Conservation (phyloP, 805 yeast genomes). For the Yueomyces sinensis region DNA sequence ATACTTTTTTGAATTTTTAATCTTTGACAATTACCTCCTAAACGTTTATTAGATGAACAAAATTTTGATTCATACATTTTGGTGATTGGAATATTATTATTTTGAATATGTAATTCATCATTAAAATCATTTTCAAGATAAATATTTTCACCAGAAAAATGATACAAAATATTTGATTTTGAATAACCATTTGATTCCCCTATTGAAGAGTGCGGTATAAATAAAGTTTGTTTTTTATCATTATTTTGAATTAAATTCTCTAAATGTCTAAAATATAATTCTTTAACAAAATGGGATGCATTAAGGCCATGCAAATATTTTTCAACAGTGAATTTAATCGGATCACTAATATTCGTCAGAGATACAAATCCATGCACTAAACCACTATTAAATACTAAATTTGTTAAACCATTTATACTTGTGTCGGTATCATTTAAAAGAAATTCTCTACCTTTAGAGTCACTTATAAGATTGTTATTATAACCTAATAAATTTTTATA, state of each 20-base stretch:
- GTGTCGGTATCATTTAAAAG: constrained; percentile 22
- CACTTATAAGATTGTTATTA: constrained; percentile 14
- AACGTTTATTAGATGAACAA: constrained; percentile 36
- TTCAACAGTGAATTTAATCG: constrained; percentile 34
- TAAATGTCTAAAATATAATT: constrained; percentile 48
- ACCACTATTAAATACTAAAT: constrained; percentile 34
- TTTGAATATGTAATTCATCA: no score
- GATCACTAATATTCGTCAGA: constrained; percentile 13
- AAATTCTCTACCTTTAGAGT: constrained; percentile 24
- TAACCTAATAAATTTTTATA: no score
- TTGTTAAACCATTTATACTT: constrained; percentile 23
- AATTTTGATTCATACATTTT: constrained; percentile 36
- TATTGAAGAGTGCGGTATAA: constrained; percentile 33
- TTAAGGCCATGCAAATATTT: constrained; percentile 48
- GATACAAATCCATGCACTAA: constrained; percentile 35
- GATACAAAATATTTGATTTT: constrained; percentile 40
- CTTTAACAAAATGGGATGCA: constrained; percentile 54
- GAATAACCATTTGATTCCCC: constrained; percentile 23
- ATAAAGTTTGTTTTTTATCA: constrained; percentile 40
- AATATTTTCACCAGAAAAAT: constrained; percentile 30
- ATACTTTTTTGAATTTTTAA: constrained; percentile 30
- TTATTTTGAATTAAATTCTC: constrained; percentile 41
- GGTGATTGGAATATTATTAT: constrained; percentile 1
- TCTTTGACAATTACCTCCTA: constrained; percentile 56
- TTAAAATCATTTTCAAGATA: constrained; percentile 10